Percentiles rank a stretch among this genome's conserved stretches.
These are phyloP conservation scores for Coemansia sp. DNA, from an alignment of 192 early-diverging fungal species.

Conservation along the genomic window DNA sequence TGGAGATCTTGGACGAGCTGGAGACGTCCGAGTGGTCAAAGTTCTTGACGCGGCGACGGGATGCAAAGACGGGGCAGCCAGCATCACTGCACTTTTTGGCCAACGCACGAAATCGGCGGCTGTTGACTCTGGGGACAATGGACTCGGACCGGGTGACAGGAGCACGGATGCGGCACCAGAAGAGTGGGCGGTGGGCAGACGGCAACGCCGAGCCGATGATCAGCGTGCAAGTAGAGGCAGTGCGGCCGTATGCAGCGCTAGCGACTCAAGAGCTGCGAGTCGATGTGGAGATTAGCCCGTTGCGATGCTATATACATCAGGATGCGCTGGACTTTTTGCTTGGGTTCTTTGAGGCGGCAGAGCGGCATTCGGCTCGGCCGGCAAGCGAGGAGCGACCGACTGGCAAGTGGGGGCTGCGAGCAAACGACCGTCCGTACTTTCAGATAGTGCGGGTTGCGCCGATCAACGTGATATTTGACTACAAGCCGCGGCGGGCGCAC, in stretches of 20 bases:
- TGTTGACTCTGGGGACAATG: slow-evolving; percentile 39
- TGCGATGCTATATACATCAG: slow-evolving; percentile 90
- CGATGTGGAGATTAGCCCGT: slow-evolving; percentile 67
- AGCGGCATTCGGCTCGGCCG: slow-evolving; percentile 5
- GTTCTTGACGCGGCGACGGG: slow-evolving; percentile 49
- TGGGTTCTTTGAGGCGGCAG: slow-evolving; percentile 63
- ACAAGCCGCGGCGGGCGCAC: slow-evolving; percentile 93
- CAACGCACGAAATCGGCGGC: slow-evolving; percentile 41
- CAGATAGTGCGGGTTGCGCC: slow-evolving; percentile 69
- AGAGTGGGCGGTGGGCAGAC: slow-evolving; percentile 40
- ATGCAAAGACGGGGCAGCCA: slow-evolving; percentile 43
- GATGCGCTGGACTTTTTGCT: slow-evolving; percentile 85
- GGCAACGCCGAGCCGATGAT: slow-evolving; percentile 45
- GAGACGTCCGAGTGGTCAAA: slow-evolving; percentile 54
- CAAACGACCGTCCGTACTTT: slow-evolving; percentile 36
- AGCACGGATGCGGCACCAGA: slow-evolving; percentile 33
- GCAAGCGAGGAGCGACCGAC: background rate
- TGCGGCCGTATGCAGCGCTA: slow-evolving; percentile 44
- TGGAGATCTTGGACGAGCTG: slow-evolving; percentile 50
- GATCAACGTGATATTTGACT: slow-evolving; percentile 86
- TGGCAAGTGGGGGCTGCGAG: slow-evolving; percentile 10
- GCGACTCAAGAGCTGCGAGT: slow-evolving; percentile 46
- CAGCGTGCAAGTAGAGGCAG: slow-evolving; percentile 40
- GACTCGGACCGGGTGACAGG: slow-evolving; percentile 45
- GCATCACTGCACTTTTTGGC: slow-evolving; percentile 44